phyloP scores from a whole-genome alignment of 306 rosid species.

The Myrica gale region DNA sequence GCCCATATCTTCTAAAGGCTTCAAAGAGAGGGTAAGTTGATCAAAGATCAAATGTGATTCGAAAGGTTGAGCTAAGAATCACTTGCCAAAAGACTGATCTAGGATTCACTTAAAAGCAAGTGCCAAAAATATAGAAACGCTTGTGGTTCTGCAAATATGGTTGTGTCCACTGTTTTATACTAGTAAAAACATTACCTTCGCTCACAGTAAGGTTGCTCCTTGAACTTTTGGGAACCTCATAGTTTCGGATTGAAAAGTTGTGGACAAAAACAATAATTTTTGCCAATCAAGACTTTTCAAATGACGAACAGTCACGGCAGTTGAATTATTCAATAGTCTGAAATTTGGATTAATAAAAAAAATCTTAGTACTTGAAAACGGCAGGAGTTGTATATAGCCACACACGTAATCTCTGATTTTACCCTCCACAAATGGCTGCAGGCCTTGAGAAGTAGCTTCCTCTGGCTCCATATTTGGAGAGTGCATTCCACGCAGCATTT shows the following conservation, averaged over 20 bases:
- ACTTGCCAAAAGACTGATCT: not conserved
- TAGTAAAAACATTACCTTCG: no score
- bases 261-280: not conserved
- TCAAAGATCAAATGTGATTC: not conserved
- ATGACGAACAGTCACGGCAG: not conserved
- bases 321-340: not conserved
- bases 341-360: not conserved
- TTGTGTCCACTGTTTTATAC: not conserved
- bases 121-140: not conserved
- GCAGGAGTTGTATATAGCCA: not conserved
- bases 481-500: conserved; percentile 5
- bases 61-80: no score
- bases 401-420: not conserved
- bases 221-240: not conserved
- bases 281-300: not conserved
- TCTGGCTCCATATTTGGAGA: not conserved
- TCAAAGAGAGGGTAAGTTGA: not conserved
- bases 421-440: not conserved
- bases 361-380: not conserved
- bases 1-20: conserved; percentile 5
- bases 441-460: not conserved
- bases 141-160: not conserved
- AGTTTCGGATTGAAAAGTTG: not conserved
- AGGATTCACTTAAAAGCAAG: not conserved
- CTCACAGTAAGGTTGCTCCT: not conserved